Evolutionary conservation across 768 basidiomycete genomes (phyloP).

Genomic region (Coprinellus micaceus): DNA sequence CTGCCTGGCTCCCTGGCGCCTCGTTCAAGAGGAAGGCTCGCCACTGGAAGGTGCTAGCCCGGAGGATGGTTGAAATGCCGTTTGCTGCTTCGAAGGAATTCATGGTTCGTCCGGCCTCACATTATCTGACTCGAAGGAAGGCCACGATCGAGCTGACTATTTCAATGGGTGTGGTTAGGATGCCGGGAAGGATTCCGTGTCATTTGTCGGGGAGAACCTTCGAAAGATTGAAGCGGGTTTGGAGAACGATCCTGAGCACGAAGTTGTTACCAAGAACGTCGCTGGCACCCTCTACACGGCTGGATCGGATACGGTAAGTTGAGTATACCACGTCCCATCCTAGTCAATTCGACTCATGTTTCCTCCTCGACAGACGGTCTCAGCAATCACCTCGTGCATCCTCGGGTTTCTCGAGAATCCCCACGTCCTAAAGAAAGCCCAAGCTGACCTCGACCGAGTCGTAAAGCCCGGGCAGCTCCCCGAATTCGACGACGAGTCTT

Average conservation of each 20-base stretch:
- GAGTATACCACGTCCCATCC: not conserved
- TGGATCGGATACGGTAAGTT: slow-evolving; percentile 19
- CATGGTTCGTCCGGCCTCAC: not conserved
- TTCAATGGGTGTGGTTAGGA: no score
- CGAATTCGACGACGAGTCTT: slow-evolving; percentile 23
- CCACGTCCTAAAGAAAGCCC: slow-evolving; percentile 26
- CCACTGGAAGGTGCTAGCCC: slow-evolving; percentile 31
- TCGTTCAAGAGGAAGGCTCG: slow-evolving; percentile 35
- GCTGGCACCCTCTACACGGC: slow-evolving; percentile 23
- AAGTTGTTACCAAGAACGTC: slow-evolving; percentile 15
- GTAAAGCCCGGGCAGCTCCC: slow-evolving; percentile 29
- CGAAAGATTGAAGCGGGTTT: slow-evolving; percentile 11
- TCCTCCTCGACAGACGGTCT: slow-evolving; percentile 4
- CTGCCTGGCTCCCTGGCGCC: slow-evolving; percentile 31
- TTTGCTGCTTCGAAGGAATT: not conserved
- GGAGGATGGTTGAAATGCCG: slow-evolving; percentile 32
- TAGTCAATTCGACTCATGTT: not conserved
- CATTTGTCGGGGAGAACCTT: no score
- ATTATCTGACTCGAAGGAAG: not conserved
- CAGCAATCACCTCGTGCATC: slow-evolving; percentile 10
- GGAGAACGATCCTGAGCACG: slow-evolving; percentile 8
- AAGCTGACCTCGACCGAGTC: slow-evolving; percentile 31
- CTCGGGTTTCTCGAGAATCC: slow-evolving; percentile 12
- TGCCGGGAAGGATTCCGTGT: no score
- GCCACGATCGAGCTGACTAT: no score